Conservation (phyloP, 768 basidiomycete species). For the Termitomyces eurrhizus region DNA sequence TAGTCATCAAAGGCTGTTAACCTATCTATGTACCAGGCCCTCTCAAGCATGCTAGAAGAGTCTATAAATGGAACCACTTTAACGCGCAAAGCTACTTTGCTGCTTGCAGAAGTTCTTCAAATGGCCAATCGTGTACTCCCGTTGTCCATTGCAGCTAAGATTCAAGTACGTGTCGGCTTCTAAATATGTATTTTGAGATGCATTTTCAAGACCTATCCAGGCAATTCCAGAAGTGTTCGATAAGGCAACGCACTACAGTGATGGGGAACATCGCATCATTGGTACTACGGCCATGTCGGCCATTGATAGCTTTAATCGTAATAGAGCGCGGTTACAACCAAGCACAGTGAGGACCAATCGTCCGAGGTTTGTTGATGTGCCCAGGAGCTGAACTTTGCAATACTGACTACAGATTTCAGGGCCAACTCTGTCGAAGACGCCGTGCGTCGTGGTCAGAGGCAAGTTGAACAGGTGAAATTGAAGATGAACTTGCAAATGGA, state of each 20-base stretch:
- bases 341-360: constrained; percentile 50
- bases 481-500: constrained; percentile 94
- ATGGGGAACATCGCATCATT: constrained; percentile 73
- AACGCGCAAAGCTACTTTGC: constrained; percentile 85
- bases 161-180: constrained; percentile 55
- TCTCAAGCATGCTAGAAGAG: constrained; percentile 84
- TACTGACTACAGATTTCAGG: constrained; percentile 27
- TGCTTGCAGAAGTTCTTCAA: constrained; percentile 89
- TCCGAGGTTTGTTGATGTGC: constrained; percentile 45
- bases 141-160: constrained; percentile 70
- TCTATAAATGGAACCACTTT: constrained; percentile 64
- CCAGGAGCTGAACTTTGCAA: background rate
- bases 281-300: constrained; percentile 83
- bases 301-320: constrained; percentile 93
- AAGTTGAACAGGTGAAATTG: constrained; percentile 86
- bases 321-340: constrained; percentile 68
- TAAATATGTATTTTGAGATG: background rate
- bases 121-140: constrained; percentile 88
- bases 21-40: constrained; percentile 47
- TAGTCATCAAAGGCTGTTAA: background rate
- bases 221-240: constrained; percentile 82
- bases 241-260: constrained; percentile 78
- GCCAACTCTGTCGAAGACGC: constrained; percentile 85
- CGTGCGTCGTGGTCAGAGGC: constrained; percentile 81
- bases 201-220: constrained; percentile 32